Evolutionary conservation across 106 monocot genomes (phyloP).

Genomic region (Apostasia shenzhenica): DNA sequence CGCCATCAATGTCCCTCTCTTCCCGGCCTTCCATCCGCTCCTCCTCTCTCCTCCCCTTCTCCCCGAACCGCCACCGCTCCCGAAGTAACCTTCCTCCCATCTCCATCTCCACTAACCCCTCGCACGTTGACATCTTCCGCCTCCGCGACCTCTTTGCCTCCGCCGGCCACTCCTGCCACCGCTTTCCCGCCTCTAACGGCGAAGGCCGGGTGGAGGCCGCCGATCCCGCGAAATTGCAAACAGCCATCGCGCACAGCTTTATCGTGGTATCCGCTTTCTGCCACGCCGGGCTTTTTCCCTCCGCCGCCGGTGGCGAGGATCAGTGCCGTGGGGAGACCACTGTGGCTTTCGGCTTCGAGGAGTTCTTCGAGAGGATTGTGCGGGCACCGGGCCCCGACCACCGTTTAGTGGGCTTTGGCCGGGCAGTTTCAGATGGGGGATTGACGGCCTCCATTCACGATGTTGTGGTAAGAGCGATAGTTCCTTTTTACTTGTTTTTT

Average conservation of each 20-base stretch:
- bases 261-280: constrained; percentile 76
- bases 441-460: constrained; percentile 93
- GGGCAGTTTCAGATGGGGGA: constrained; percentile 76
- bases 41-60: constrained; percentile 1
- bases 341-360: constrained; percentile 24
- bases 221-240: constrained; percentile 43
- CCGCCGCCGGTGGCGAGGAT: background rate
- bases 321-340: background rate
- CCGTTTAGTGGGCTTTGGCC: constrained; percentile 71
- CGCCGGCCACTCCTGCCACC: constrained; percentile 56
- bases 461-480: constrained; percentile 51
- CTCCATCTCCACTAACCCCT: constrained; percentile 54
- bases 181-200: constrained; percentile 36
- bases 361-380: constrained; percentile 30
- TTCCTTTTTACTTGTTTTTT: background rate
- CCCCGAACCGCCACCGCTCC: constrained; percentile 4
- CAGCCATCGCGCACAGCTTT: constrained; percentile 57
- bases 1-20: constrained; percentile 1
- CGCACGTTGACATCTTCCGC: constrained; percentile 40
- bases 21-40: constrained; percentile 5
- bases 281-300: constrained; percentile 18
- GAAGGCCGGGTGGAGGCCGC: constrained; percentile 36
- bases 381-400: constrained; percentile 19
- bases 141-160: constrained; percentile 54
- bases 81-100: constrained; percentile 41